Evolutionary conservation across 1,139 yeast species (phyloP), one percentile per base, ranked within the genome.

Genomic region (Zygosaccharomyces sapae): DNA sequence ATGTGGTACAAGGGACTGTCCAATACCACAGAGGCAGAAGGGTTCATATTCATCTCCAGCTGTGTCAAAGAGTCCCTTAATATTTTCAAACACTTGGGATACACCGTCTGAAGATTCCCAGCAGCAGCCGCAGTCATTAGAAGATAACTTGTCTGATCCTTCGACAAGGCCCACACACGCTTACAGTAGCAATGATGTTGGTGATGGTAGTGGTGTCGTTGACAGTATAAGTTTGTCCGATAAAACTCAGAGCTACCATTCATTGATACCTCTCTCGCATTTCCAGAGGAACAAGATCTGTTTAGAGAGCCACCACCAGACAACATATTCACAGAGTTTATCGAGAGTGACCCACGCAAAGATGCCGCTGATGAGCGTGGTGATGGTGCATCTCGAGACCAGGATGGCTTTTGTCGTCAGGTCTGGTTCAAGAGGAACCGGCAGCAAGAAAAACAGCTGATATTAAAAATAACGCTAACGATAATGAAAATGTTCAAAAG

Each of bases 1-100:
- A 0, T 90, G 97, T 67, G 97, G 96, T 12, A 83, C 83, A n/a
- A 81, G 74, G 61, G 73, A 73, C 25, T 70, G 76, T 51, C 95
- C 95, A 3, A 66, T 82, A 6, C 95, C 96, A 6, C 9, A 9
- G 76, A 77, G 60, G 47, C 44, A 36, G 30, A 37, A n/a, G 22
- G 39, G 38, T 19, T 35, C 50, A 18, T 33, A 39, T 4, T 31
- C 34, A 9, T 46, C 52, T 5, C 50, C 52, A 9, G 31, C 33
- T 20, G 31, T 19, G 13, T 24, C 41, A 20, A 24, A 33, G 10
- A 36, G 24, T 19, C 49, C 49, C 10, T 20, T 36, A n/a, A 41
- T 31, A n/a, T 38, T 38, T 16, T 45, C 51, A 13, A 49, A 49
- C 24, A 45, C 47, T 2, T 51, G 51, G 53, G 49, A 45, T 25